Evolutionary conservation across 805 yeast genomes (phyloP).

Genomic region (Candida patagonica): DNA sequence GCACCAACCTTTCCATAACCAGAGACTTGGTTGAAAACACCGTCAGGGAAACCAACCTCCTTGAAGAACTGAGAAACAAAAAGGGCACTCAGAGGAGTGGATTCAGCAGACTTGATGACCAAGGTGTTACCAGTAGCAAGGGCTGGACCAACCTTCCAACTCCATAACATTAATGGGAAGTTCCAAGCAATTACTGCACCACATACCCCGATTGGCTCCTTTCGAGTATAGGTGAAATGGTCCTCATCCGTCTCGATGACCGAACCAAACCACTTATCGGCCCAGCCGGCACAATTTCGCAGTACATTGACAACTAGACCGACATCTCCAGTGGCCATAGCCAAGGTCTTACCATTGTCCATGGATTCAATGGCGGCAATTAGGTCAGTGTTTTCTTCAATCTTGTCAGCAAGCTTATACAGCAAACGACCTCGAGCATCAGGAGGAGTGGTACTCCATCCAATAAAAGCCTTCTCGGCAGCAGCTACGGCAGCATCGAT

Average conservation of each 20-base stretch:
- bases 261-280: constrained; percentile 57
- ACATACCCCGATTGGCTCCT: constrained; percentile 59
- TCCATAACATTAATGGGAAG: constrained; percentile 60
- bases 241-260: constrained; percentile 53
- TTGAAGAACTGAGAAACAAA: constrained; percentile 47
- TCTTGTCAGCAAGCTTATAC: constrained; percentile 63
- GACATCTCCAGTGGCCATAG: constrained; percentile 39
- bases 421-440: constrained; percentile 53
- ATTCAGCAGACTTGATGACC: constrained; percentile 65
- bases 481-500: constrained; percentile 75
- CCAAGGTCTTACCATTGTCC: constrained; percentile 79
- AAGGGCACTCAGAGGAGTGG: constrained; percentile 65
- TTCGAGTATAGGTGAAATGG: constrained; percentile 60
- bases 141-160: constrained; percentile 82
- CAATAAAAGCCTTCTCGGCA: constrained; percentile 66
- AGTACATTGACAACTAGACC: constrained; percentile 46
- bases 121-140: constrained; percentile 71
- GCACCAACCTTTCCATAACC: constrained; percentile 70
- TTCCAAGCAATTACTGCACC: constrained; percentile 71
- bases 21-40: constrained; percentile 61
- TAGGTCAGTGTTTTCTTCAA: constrained; percentile 63
- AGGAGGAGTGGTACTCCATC: constrained; percentile 68
- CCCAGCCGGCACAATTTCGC: constrained; percentile 67
- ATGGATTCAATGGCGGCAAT: constrained; percentile 77
- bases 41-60: constrained; percentile 71